Base-by-base conservation (phyloP, 2,329 filamentous ascomycete species). In the Spiromastix sp. region DNA sequence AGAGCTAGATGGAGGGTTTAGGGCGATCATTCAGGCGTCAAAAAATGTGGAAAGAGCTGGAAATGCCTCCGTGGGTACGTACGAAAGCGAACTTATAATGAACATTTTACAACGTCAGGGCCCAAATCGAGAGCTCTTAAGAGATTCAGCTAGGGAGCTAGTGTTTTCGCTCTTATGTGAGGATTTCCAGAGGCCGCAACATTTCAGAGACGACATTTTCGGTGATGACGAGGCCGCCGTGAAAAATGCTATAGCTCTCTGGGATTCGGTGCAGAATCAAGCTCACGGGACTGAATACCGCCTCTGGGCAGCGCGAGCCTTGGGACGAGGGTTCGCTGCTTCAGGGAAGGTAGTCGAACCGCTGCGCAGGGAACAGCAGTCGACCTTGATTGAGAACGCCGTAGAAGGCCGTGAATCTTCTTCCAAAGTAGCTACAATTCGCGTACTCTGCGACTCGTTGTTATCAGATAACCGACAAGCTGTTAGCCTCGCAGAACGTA, bases 301-400 rank as follows among this genome's bases (percentile, higher is more conserved):
- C 1, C 64, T 83, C 1, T 98, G 93, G 93, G 82, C 84, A 29
- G 87, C 84, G 3, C 74, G 80, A 42, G 81, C 87, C 2, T 67
- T 96, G 29, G 91, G 93, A 5, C 75, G 85, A 52, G 79, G 85
- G 0, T 96, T 87, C 58, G 78, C 81, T 25, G 73, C 82, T 11
- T 83, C 77, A 18, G 86, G 86, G 2, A 67, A 75, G 36, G 45
- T 77, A 66, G 47, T 60, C 56, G 43, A 68, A 57, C 47, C 58
- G 61, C 36, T 68, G 60, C 31, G 66, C 52, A 46, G 68, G 38
- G 59, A 67, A 34, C 59, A 63, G 29, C 34, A 36, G 19, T 32
- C 40, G 6, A 29, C 25, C 13, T 40, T 44, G 16, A 27, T 43
- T 12, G 5, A 32, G 27, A 7, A 38, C 25, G 24, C 43, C 8